Base-by-base conservation (phyloP, 352 stramenopile genomes). In the Phytophthora lateralis region DNA sequence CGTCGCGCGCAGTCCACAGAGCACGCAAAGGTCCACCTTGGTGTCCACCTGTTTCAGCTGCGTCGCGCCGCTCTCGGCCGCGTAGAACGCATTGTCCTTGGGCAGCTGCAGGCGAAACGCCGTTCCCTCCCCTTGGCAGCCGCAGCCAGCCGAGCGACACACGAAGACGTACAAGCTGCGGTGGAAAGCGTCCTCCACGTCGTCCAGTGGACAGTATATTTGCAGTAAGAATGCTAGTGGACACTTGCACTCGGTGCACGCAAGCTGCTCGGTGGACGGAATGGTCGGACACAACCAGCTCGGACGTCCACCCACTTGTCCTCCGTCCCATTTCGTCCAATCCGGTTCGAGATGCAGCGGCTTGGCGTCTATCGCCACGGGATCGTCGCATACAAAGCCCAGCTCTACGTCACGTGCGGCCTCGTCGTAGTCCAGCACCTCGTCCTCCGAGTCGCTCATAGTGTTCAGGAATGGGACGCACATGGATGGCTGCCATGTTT, bases 201-300 rank as follows among this genome's bases (percentile, higher is more conserved):
- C 84, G 70, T 98, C 92, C 32, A 96, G 72, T 35, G 94, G 94
- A 56, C 90, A 97, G 62, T 98, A 98, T 53, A 98, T 85, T 74
- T 98, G 94, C 58, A 95, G 50, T 45, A 97, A 66, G 52, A 97
- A 96, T 10, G 82, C 63, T 57, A 97, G 58, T 27, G 76, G 73
- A 54, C 29, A 55, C 21, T 41, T 43, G 61, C 87, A 95, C 24
- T 74, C 72, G 0, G 17, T 5, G 54, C 88, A 95, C 30, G 69
- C 45, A n/a, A 93, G 69, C 17, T 80, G 49, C 38, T 70, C 62
- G 10, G 55, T 73, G 37, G 59, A 65, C 21, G 85, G 84, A 49
- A 88, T 57, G 9, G 54, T 55, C 9, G 85, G 81, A 61, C 96
- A 77, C 17, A 98, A 77, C 95, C 93, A 98, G 30, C 76, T 86